A percentile compares a stretch with the other conserved stretches of the same genome.
phyloP scores from a whole-genome alignment of 345 rosid genomes.

The Viola odorata region DNA sequence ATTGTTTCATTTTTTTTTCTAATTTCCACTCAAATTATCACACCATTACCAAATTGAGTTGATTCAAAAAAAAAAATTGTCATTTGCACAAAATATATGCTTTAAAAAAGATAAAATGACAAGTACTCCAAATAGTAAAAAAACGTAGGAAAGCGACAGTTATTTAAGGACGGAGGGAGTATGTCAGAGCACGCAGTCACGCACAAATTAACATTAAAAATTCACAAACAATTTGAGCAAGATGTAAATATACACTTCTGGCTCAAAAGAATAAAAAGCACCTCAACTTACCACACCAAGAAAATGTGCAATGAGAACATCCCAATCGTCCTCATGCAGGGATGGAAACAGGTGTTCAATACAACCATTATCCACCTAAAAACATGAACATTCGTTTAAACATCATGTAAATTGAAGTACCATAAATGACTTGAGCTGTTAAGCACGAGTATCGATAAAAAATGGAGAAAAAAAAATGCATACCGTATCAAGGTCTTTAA shows the following conservation, averaged over 20 bases:
- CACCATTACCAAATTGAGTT: no score
- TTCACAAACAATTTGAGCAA: no score
- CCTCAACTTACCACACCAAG: slow-evolving; percentile 76
- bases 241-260: background rate
- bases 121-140: no score
- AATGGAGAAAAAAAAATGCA: slow-evolving; percentile 10
- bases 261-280: slow-evolving; percentile 5
- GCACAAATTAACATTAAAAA: no score
- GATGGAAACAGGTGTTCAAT: slow-evolving; percentile 70
- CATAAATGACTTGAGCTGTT: background rate
- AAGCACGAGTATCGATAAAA: background rate
- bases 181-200: no score
- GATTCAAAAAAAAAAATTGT: no score
- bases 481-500: slow-evolving; percentile 88
- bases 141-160: no score
- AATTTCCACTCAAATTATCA: no score
- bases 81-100: no score
- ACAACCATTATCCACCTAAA: slow-evolving; percentile 92
- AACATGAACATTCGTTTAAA: background rate
- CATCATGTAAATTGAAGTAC: background rate
- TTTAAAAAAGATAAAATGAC: no score
- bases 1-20: no score
- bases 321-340: slow-evolving; percentile 75
- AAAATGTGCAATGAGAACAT: slow-evolving; percentile 92
- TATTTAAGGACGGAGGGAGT: no score